Evolutionary conservation across 306 rosid species (phyloP), one percentile per base, ranked within the genome.

Genomic region (Casuarina glauca): DNA sequence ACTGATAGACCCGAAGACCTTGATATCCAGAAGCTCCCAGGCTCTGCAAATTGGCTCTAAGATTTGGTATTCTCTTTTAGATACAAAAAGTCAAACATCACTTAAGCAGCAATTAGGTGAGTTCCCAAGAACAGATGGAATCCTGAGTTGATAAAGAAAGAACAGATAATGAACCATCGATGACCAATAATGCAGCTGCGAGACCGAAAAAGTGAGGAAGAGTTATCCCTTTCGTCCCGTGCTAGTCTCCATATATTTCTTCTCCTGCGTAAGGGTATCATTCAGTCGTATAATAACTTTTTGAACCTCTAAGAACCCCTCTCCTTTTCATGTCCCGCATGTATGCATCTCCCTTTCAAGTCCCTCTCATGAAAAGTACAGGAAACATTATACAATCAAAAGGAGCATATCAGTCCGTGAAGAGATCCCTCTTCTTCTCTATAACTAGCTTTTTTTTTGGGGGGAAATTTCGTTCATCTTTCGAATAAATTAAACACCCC

Each of bases 331-430:
- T 78, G 20, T 45, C 50, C 53, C 32, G 45, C 76, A 57, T 52
- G 49, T 38, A 78, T 48, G 66, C 52, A 44, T n/a, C 64, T 3
- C 36, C 36, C 15, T 78, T 26, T 60, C 39, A 4, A 51, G 82
- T 72, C 82, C 63, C 19, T 72, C 7, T 71, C 77, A 61, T 39
- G 15, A 49, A 8, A 48, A 52, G 64, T 13, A 36, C 13, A 36
- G 11, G 69, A 7, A 62, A 35, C 69, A 11, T 62, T 62, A 62
- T 62, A 12, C 41, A 36, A 15, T 38, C 69, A 62, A 36, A 16
- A 62, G 10, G 69, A 62, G 3, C 9, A 61, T 26, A 61, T 1
- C 35, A 11, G 6, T 11, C 32, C 66, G 5, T n/a, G 38, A 60
- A 3, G 41, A 51, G 15, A 9, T 52, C 57, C 16, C 57, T 16